phyloP scores from a whole-genome alignment of 169 alveolate species.

The Ichthyophthirius multifiliis region DNA sequence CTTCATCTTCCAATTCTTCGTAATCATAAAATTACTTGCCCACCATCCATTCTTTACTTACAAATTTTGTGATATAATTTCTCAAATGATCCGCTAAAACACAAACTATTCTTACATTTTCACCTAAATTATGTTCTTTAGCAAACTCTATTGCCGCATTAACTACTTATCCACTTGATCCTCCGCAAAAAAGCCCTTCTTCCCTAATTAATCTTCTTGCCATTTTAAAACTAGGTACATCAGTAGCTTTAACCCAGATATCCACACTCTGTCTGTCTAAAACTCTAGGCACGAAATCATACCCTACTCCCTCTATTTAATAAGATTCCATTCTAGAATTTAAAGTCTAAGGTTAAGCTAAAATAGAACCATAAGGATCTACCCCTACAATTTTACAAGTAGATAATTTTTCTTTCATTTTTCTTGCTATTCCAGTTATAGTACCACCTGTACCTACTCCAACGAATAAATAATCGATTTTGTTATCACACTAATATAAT shows the following conservation, averaged over 20 bases:
- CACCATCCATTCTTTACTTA: constrained; percentile 74
- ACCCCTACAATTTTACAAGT: constrained; percentile 84
- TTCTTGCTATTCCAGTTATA: constrained; percentile 89
- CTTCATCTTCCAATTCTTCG: constrained; percentile 44
- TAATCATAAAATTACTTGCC: constrained; percentile 34
- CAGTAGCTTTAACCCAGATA: constrained; percentile 78
- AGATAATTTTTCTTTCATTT: constrained; percentile 82
- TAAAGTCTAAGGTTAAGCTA: constrained; percentile 69
- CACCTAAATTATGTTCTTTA: constrained; percentile 49
- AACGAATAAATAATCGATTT: constrained; percentile 84
- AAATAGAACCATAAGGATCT: constrained; percentile 90
- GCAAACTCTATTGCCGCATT: constrained; percentile 78
- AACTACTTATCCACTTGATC: constrained; percentile 84
- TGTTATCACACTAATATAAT: constrained; percentile 81
- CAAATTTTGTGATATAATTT: constrained; percentile 79
- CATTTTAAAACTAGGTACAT: constrained; percentile 71
- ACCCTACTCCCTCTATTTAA: constrained; percentile 91
- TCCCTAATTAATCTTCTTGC: constrained; percentile 76
- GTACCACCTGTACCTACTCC: constrained; percentile 95
- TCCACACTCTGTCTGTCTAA: constrained; percentile 62
- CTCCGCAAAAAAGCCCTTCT: constrained; percentile 90
- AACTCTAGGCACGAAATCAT: constrained; percentile 87
- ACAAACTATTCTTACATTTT: constrained; percentile 39
- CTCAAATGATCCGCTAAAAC: constrained; percentile 53
- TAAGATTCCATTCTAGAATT: constrained; percentile 49